These are phyloP conservation scores for Pseudogymnoascus sp. DNA, from an alignment of 2,329 filamentous ascomycete species.

Conservation along the genomic window DNA sequence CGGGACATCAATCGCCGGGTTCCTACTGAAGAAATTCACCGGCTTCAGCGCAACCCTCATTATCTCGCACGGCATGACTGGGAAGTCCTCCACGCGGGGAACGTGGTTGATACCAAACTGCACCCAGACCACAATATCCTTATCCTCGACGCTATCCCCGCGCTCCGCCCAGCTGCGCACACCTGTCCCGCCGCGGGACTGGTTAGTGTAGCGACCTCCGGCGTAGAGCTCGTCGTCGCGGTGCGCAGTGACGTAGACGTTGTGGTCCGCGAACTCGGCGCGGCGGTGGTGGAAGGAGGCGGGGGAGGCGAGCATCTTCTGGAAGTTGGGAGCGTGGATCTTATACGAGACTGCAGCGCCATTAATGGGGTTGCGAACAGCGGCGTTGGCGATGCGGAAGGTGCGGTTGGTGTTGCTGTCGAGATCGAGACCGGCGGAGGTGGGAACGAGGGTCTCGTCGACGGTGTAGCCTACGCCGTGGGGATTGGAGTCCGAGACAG, in stretches of 20 bases:
- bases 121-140: constrained; percentile 53
- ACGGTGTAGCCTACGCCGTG: constrained; percentile 46
- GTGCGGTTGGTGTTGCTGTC: constrained; percentile 43
- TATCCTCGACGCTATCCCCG: constrained; percentile 43
- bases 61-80: constrained; percentile 60
- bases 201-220: constrained; percentile 51
- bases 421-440: constrained; percentile 43
- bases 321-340: constrained; percentile 49
- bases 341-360: constrained; percentile 51
- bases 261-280: constrained; percentile 49
- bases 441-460: constrained; percentile 40
- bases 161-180: constrained; percentile 49
- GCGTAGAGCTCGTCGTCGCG: constrained; percentile 47
- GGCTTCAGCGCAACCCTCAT: constrained; percentile 44
- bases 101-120: constrained; percentile 59
- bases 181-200: constrained; percentile 47
- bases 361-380: constrained; percentile 47
- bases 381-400: constrained; percentile 54
- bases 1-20: constrained; percentile 46
- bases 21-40: constrained; percentile 47
- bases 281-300: constrained; percentile 43
- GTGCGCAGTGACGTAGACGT: constrained; percentile 51
- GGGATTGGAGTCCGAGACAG: constrained; percentile 47
- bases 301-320: constrained; percentile 49
- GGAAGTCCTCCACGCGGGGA: constrained; percentile 59